Percentiles rank a stretch among this genome's conserved stretches.
phyloP scores from a whole-genome alignment of 1,284 basidiomycete genomes.

The Moniliella sp. region DNA sequence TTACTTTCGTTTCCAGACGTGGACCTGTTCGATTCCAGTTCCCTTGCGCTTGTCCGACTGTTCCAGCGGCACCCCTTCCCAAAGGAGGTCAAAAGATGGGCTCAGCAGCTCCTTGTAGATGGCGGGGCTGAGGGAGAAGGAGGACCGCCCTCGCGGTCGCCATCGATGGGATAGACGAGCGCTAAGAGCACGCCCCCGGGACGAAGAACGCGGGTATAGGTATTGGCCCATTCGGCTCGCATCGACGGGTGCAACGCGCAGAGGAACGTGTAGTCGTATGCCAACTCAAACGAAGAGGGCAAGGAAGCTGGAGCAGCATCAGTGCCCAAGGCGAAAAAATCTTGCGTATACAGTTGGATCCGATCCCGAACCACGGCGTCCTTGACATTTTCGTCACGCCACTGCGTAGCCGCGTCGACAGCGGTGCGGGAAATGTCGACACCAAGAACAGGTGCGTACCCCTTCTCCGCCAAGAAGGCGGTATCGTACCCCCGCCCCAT shows the following conservation, averaged over 20 bases:
- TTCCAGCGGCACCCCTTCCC: constrained; percentile 1
- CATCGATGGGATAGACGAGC: constrained; percentile 16
- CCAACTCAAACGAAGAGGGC: constrained; percentile 2
- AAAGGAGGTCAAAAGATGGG: constrained; percentile 1
- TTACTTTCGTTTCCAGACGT: constrained; percentile 1
- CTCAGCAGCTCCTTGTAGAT: constrained; percentile 1
- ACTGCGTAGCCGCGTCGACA: not conserved
- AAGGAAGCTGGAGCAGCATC: not conserved
- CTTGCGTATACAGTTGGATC: not conserved
- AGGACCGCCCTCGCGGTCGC: constrained; percentile 11
- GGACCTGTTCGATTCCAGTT: not conserved
- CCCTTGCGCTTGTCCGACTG: constrained; percentile 1
- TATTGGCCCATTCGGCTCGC: constrained; percentile 10
- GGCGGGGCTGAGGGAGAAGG: constrained; percentile 3
- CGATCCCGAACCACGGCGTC: too few species aligned
- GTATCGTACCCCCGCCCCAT: constrained; percentile 3
- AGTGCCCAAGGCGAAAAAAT: constrained; percentile 1
- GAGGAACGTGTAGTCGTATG: constrained; percentile 21
- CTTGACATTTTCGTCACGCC: not conserved
- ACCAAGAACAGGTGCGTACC: not conserved
- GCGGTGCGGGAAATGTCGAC: constrained; percentile 2
- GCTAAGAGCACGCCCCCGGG: constrained; percentile 9
- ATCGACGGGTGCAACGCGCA: constrained; percentile 15
- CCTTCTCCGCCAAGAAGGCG: constrained; percentile 1
- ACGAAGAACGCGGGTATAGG: constrained; percentile 10